Base-by-base conservation (phyloP, 768 basidiomycete genomes). In the Mycena rebaudengoi region DNA sequence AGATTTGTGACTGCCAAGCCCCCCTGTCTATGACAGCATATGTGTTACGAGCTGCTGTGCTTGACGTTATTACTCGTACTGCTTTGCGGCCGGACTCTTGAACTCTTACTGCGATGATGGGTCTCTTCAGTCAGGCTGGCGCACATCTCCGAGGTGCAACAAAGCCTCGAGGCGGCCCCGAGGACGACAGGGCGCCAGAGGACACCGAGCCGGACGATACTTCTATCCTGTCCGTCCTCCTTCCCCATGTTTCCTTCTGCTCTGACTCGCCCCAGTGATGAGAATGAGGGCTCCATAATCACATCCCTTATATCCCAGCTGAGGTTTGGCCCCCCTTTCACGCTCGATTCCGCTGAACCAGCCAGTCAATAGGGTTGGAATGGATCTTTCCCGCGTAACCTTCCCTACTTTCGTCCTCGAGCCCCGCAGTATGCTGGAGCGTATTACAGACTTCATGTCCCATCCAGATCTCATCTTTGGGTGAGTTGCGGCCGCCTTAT, bases 381-480 rank as follows among this genome's bases (percentile, higher is more conserved):
- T 98, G 96, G 98, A 99, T 78, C 88, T 98, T 61, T 90, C 89
- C 67, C 91, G 95, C 78, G 95, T 99, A 64, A 95, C 95, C 16
- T 92, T 95, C 76, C 95, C 94, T 37, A 92, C 91, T 0, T 99
- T 99, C 71, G 97, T 99, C 0, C 88, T 99, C 60, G 97, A 99
- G 79, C 98, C 98, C 6, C 83, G 98, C 73, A 95, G 94, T 70
- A 95, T 98, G 92, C 87, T 98, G 48, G 98, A 99, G 81, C 89
- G 98, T 68, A 97, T 99, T 71, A 99, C 98, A 32, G 97, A 99
- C 82, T 99, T 99, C 79, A 96, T 99, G 91, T 91, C 95, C 59
- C 98, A 99, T 78, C 96, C 98, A 29, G 96, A 99, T 80, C 90
- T 99, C 74, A 87, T 98, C 71, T 97, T 97, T 79, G 94, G 94